A percentile compares a stretch with the other conserved stretches of the same genome.
Conservation (phyloP, 164 flowering plant species). For the Tetracentron sinense region DNA sequence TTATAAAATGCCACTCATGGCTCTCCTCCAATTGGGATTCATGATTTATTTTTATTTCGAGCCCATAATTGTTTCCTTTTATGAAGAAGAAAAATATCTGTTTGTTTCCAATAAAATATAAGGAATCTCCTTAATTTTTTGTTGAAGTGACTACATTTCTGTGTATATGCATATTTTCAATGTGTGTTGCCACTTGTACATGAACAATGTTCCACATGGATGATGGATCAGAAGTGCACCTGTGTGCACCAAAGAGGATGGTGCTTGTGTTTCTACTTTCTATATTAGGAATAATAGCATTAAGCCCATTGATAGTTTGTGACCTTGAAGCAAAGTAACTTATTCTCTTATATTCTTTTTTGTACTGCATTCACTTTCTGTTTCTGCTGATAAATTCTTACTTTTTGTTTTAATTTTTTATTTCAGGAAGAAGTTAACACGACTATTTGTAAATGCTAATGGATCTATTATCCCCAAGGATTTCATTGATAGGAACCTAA, state of each 20-base stretch:
- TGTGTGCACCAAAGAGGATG: too few relatives aligned
- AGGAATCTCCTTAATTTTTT: neutral
- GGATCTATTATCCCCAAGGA: conserved; percentile 73
- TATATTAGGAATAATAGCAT: too few relatives aligned
- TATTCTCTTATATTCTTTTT: too few relatives aligned
- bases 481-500: conserved; percentile 50
- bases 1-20: neutral
- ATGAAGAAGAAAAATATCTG: neutral
- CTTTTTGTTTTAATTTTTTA: neutral
- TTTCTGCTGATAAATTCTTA: neutral
- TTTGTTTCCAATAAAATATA: neutral
- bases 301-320: too few relatives aligned
- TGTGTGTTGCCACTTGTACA: neutral
- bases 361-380: neutral
- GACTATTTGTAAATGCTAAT: conserved; percentile 84
- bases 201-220: too few relatives aligned
- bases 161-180: neutral
- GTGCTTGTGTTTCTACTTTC: too few relatives aligned
- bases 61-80: too few relatives aligned
- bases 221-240: too few relatives aligned
- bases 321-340: too few relatives aligned
- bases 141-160: neutral
- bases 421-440: conserved; percentile 79
- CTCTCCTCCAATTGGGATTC: neutral
- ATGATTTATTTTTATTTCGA: too few relatives aligned